These are phyloP conservation scores for Phytophthora hybrid DNA, from an alignment of 352 stramenopile species.

Conservation along the genomic window DNA sequence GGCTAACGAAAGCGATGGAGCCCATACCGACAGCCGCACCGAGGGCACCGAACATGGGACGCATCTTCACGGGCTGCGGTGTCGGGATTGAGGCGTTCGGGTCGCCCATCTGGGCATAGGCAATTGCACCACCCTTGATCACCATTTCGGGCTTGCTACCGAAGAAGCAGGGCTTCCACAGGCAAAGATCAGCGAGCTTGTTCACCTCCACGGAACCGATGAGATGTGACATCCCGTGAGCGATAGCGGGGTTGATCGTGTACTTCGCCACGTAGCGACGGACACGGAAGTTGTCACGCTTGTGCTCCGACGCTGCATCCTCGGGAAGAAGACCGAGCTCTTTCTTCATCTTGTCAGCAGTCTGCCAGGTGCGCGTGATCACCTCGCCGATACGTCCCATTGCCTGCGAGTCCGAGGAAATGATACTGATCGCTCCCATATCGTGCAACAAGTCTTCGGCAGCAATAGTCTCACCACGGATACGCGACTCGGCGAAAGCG, in stretches of 20 bases:
- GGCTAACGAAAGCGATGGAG: conserved; percentile 93
- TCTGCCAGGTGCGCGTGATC: conserved; percentile 97
- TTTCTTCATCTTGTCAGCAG: conserved; percentile 98
- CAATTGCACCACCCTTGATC: conserved; percentile 96
- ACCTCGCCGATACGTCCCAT: conserved; percentile 98
- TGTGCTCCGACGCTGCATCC: conserved; percentile 66
- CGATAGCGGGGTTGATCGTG: conserved; percentile 98
- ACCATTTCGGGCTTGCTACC: conserved; percentile 97
- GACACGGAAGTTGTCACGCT: conserved; percentile 95
- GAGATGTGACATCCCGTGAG: conserved; percentile 96
- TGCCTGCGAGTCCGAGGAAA: conserved; percentile 96
- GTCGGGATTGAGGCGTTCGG: conserved; percentile 97
- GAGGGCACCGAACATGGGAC: conserved; percentile 93
- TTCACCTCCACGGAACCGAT: conserved; percentile 94
- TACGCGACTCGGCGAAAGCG: conserved; percentile 97
- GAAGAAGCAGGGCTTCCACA: conserved; percentile 97
- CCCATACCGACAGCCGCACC: conserved; percentile 64
- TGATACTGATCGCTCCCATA: conserved; percentile 97
- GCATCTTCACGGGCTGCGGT: conserved; percentile 96
- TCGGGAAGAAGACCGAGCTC: conserved; percentile 90
- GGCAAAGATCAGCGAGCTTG: conserved; percentile 95
- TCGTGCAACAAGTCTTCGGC: conserved; percentile 98
- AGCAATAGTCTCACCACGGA: conserved; percentile 97
- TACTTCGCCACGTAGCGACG: conserved; percentile 98
- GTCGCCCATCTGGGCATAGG: conserved; percentile 97